These are phyloP conservation scores for Inosperma sp. DNA, from an alignment of 768 basidiomycete genomes.

Conservation along the genomic window DNA sequence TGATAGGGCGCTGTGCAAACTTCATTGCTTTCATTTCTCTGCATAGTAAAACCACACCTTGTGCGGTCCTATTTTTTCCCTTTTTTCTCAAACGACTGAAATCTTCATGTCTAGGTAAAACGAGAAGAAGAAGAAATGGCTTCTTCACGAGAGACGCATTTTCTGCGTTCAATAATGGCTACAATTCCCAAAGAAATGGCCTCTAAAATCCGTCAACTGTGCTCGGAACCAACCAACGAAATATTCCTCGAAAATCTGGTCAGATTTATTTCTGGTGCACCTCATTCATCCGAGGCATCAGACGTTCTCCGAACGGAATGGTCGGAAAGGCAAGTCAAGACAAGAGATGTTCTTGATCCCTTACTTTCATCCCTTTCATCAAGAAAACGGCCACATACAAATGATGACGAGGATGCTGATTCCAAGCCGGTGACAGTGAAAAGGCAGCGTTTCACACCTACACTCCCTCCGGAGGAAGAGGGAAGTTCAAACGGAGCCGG, in stretches of 20 bases:
- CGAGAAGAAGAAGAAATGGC: neutral
- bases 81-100: no score
- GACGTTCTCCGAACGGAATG: conserved; percentile 34
- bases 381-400: conserved; percentile 28
- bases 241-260: conserved; percentile 38
- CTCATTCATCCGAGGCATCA: conserved; percentile 29
- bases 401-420: conserved; percentile 34
- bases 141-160: conserved; percentile 14
- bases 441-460: conserved; percentile 11
- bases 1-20: no score
- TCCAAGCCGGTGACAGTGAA: conserved; percentile 17
- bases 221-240: conserved; percentile 30
- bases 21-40: no score
- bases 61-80: no score
- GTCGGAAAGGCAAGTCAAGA: conserved; percentile 25
- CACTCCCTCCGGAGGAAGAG: conserved; percentile 18
- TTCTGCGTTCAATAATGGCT: conserved; percentile 30
- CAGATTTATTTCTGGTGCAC: conserved; percentile 40
- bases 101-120: no score
- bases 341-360: conserved; percentile 24
- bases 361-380: conserved; percentile 23
- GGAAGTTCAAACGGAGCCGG: no score
- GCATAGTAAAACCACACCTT: no score
- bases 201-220: conserved; percentile 27
- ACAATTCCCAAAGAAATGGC: conserved; percentile 32